These are phyloP conservation scores for Moesziomyces antarcticus DNA, from an alignment of 1,284 basidiomycete species.

Conservation along the genomic window DNA sequence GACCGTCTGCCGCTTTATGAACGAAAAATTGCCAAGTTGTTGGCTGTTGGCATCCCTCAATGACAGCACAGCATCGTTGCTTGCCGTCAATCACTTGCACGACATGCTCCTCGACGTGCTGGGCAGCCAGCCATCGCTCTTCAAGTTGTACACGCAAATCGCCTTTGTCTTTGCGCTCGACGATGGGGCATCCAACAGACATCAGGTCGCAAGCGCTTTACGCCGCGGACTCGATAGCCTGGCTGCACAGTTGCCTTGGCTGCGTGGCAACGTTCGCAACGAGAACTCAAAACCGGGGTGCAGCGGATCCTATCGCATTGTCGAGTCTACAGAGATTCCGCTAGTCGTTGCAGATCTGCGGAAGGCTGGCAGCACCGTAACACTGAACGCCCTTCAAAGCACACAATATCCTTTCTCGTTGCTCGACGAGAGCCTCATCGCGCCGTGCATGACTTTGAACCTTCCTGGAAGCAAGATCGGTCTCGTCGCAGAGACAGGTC, in stretches of 20 bases:
- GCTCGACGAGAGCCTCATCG: constrained; percentile 7
- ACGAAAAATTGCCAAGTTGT: no score
- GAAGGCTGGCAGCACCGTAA: background rate
- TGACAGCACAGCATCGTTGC: no score
- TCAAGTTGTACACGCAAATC: constrained; percentile 7
- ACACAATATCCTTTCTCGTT: constrained; percentile 4
- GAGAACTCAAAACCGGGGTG: background rate
- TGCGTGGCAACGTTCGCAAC: constrained; percentile 2
- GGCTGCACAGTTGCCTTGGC: constrained; percentile 5
- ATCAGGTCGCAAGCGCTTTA: background rate
- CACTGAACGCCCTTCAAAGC: background rate
- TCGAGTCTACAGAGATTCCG: background rate
- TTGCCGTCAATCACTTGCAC: no score
- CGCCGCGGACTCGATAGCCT: constrained; percentile 2
- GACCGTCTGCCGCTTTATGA: no score
- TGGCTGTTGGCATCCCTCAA: no score
- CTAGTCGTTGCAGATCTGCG: constrained; percentile 2
- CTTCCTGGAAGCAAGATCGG: background rate
- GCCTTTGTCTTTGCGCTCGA: background rate
- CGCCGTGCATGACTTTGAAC: constrained; percentile 8
- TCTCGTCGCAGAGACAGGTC: constrained; percentile 4
- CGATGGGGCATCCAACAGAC: background rate
- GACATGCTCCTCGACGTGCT: background rate
- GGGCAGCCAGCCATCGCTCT: constrained; percentile 2
- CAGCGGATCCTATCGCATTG: constrained; percentile 4